Base-by-base conservation (phyloP, 805 yeast genomes). In the Cyberlindnera maclurae region DNA sequence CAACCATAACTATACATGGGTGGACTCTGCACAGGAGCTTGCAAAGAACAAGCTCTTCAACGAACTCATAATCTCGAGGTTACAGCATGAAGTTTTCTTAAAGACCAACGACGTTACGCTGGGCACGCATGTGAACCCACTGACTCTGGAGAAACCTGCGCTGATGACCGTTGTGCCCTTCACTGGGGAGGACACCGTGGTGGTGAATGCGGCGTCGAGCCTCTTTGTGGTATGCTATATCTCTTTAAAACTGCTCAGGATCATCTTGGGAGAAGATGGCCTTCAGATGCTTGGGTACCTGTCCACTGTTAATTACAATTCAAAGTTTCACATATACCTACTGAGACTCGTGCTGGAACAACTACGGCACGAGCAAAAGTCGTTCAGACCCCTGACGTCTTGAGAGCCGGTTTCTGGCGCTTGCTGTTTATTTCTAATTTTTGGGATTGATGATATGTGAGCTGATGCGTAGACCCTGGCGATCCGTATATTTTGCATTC, bases 21-120 rank as follows among this genome's bases (percentile, higher is more conserved):
- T 52, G 15, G 54, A 52, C 39, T 39, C 49, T 12, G 43, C 50
- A 24, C 54, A 52, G 29, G 57, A 52, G 29, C 41, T 48, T 29
- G 7, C 38, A 5, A 52, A 50, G 31, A 35, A 45, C 33, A 47
- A 44, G 12, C 28, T 50, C 1, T 52, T 52, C 41, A 50, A 49
- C 24, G 55, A 52, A n/a, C 37, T 52, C 13, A 34, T 51, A 17
- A 31, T 52, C 4, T 46, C 47, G n/a, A 49, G 41, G 12, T 15
- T 52, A 11, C 55, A 52, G 26, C 38, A 41, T 31, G 57, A 50
- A 26, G 42, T 47, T 12, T 46, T 43, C 26, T 24, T 48, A 36
- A 50, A 45, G 37, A 42, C 45, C n/a, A 45, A 46, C 29, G 51
- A 52, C 26, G 47, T 45, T 17, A 31, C 45, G 5, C 44, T 52